Evolutionary conservation across 2,329 filamentous ascomycete species (phyloP).

Genomic region (Rhexocercosporidium sp.): DNA sequence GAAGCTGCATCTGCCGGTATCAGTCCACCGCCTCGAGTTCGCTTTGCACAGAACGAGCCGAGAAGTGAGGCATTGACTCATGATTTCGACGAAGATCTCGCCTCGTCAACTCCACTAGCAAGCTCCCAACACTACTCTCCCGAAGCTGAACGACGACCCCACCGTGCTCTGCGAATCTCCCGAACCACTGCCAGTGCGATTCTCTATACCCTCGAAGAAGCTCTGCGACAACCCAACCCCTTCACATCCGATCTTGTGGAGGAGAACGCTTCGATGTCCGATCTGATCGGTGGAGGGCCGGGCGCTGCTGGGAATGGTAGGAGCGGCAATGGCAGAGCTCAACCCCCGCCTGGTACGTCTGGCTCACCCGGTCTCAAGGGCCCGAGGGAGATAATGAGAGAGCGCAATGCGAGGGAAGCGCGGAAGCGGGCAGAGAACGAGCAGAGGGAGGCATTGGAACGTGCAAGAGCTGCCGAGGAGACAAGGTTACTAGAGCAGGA

Average conservation of each 20-base stretch:
- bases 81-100: constrained; percentile 39
- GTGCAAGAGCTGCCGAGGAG: constrained; percentile 59
- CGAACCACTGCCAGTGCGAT: constrained; percentile 87
- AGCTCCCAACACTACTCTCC: constrained; percentile 31
- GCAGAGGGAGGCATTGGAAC: constrained; percentile 52
- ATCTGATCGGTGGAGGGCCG: constrained; percentile 68
- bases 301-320: constrained; percentile 58
- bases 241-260: constrained; percentile 87
- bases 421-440: constrained; percentile 65
- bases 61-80: constrained; percentile 30
- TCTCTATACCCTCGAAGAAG: constrained; percentile 90
- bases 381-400: constrained; percentile 90
- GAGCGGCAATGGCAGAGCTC: constrained; percentile 57
- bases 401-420: constrained; percentile 84
- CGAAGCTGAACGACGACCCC: constrained; percentile 45
- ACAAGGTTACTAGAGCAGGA: constrained; percentile 60
- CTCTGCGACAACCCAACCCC: constrained; percentile 77
- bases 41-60: constrained; percentile 31
- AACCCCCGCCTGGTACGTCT: constrained; percentile 54
- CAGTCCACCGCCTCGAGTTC: constrained; percentile 37
- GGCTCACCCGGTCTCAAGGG: constrained; percentile 70
- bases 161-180: constrained; percentile 70
- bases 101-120: constrained; percentile 35
- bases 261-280: constrained; percentile 91
- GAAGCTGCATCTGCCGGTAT: constrained; percentile 43